Conservation (phyloP, 805 yeast species). For the Starmerella apicola region DNA sequence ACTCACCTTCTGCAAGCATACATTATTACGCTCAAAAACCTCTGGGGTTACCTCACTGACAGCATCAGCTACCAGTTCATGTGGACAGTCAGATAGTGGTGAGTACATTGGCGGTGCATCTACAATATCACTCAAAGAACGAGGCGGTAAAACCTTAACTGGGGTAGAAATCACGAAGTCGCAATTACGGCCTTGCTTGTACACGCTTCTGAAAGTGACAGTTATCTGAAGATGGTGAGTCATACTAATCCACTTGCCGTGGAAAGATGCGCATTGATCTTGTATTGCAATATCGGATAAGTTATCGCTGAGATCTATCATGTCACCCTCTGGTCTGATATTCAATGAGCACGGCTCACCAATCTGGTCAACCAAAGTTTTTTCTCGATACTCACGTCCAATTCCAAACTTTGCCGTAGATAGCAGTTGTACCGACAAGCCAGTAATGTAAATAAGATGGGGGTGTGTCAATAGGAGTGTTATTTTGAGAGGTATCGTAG, state of each 20-base stretch:
- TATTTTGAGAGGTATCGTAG: slow-evolving; percentile 4
- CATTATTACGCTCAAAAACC: no score
- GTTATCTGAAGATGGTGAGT: slow-evolving; percentile 4
- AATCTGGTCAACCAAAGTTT: slow-evolving; percentile 1
- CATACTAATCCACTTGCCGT: slow-evolving; percentile 12
- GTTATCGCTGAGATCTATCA: slow-evolving; percentile 6
- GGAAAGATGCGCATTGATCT: slow-evolving; percentile 12
- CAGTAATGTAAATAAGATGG: slow-evolving; percentile 1
- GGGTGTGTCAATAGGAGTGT: slow-evolving; percentile 6
- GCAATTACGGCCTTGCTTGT: not conserved
- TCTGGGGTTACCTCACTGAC: not conserved
- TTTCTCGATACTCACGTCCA: not conserved
- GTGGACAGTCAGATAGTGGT: not conserved
- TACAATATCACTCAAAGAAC: not conserved
- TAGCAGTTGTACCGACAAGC: slow-evolving; percentile 4
- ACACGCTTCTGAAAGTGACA: slow-evolving; percentile 1
- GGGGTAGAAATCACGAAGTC: not conserved
- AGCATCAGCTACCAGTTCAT: not conserved
- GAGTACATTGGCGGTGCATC: slow-evolving; percentile 16
- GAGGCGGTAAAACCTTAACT: slow-evolving; percentile 5
- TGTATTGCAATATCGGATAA: slow-evolving; percentile 2
- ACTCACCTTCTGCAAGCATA: no score
- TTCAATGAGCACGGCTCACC: not conserved
- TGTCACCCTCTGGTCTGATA: not conserved
- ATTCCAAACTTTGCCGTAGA: slow-evolving; percentile 3